phyloP scores from a whole-genome alignment of 192 early-diverging fungal genomes.

The Coemansia nantahalensis region DNA sequence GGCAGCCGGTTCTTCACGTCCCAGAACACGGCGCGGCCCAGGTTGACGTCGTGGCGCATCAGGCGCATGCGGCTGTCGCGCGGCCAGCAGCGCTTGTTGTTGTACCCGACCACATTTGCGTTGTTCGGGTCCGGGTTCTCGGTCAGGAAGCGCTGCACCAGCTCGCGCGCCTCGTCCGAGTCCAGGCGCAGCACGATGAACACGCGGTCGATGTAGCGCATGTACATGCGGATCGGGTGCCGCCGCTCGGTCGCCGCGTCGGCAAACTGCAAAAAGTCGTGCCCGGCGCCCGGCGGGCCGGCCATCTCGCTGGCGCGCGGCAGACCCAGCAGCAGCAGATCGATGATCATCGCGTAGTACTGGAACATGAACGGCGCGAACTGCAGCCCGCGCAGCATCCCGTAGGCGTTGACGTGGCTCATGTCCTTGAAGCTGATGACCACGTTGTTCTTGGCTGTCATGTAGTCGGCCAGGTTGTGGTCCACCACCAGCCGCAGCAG shows the following conservation, averaged over 20 bases:
- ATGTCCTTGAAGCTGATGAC: constrained; percentile 98
- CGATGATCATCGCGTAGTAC: constrained; percentile 97
- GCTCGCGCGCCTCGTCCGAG: constrained; percentile 80
- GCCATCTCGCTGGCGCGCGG: constrained; percentile 96
- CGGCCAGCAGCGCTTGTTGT: constrained; percentile 98
- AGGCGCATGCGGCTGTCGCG: constrained; percentile 98
- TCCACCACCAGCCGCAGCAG: constrained; percentile 94
- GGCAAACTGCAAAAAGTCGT: constrained; percentile 96
- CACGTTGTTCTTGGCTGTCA: constrained; percentile 99
- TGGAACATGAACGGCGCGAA: constrained; percentile 98
- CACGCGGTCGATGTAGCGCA: constrained; percentile 90
- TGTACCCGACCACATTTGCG: constrained; percentile 98
- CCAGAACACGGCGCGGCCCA: constrained; percentile 98
- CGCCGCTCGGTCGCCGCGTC: constrained; percentile 89
- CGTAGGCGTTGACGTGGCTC: constrained; percentile 98
- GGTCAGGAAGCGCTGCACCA: constrained; percentile 95
- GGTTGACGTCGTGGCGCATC: constrained; percentile 98
- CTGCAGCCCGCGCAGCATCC: constrained; percentile 95
- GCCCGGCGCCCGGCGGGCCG: constrained; percentile 86
- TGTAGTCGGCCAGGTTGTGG: constrained; percentile 99
- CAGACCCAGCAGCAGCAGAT: constrained; percentile 90
- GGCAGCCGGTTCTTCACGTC: constrained; percentile 98
- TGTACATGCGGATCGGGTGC: constrained; percentile 96
- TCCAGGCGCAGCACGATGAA: constrained; percentile 94
- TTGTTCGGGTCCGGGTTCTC: constrained; percentile 99